Conservation (phyloP, 2,329 filamentous ascomycete species). For the Dactylellina parvicollis region DNA sequence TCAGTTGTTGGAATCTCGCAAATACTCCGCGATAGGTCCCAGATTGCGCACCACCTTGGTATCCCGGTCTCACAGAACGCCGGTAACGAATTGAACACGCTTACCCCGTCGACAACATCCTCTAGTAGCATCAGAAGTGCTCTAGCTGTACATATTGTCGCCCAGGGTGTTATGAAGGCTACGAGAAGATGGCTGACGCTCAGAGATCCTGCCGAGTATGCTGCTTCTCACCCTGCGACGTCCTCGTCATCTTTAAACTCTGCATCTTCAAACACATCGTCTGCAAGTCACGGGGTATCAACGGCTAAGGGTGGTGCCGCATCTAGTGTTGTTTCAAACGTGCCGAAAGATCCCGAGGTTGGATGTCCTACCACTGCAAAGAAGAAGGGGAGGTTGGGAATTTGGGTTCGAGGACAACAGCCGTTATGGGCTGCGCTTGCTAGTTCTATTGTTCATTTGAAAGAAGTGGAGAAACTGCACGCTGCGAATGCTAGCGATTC, state of each 20-base stretch:
- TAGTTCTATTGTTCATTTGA: slow-evolving; percentile 70
- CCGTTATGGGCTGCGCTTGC: slow-evolving; percentile 70
- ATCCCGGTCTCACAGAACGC: slow-evolving; percentile 34
- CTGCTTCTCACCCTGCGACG: slow-evolving; percentile 52
- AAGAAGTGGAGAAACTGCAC: slow-evolving; percentile 65
- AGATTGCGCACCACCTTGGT: slow-evolving; percentile 46
- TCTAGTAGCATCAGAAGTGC: slow-evolving; percentile 57
- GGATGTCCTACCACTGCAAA: slow-evolving; percentile 60
- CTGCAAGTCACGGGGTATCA: slow-evolving; percentile 27
- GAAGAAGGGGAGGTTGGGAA: slow-evolving; percentile 68
- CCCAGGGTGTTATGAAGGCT: slow-evolving; percentile 58
- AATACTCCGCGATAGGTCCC: slow-evolving; percentile 42
- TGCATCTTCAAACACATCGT: slow-evolving; percentile 31
- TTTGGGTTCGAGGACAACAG: slow-evolving; percentile 68
- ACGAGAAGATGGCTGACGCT: slow-evolving; percentile 58
- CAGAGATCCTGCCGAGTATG: slow-evolving; percentile 54
- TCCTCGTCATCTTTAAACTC: slow-evolving; percentile 54
- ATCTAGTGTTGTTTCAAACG: slow-evolving; percentile 46
- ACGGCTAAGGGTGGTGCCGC: slow-evolving; percentile 41
- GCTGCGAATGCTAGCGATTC: slow-evolving; percentile 66
- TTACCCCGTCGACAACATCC: slow-evolving; percentile 48
- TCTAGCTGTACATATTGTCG: slow-evolving; percentile 59
- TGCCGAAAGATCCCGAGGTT: slow-evolving; percentile 58
- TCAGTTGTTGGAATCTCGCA: slow-evolving; percentile 62
- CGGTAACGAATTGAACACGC: slow-evolving; percentile 48